Percentiles rank a stretch among this genome's conserved stretches.
These are phyloP conservation scores for Neonothopanus nambi DNA, from an alignment of 1,284 basidiomycete species.

Conservation along the genomic window DNA sequence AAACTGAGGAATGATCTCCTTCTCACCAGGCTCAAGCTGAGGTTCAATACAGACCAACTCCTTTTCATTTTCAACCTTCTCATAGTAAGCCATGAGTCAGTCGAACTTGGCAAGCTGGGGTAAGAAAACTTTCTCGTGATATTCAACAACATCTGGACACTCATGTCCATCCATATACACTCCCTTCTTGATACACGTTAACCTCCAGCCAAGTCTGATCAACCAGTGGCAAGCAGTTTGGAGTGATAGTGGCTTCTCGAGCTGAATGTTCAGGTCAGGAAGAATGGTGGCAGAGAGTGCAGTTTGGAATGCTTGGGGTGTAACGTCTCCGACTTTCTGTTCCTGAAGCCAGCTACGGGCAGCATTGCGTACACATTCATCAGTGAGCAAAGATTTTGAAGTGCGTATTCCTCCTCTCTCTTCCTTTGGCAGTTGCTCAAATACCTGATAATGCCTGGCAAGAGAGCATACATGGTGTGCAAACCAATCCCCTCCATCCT, in stretches of 20 bases:
- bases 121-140: constrained; percentile 31
- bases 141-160: constrained; percentile 33
- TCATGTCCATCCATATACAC: constrained; percentile 42
- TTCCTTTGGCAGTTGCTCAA: constrained; percentile 34
- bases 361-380: constrained; percentile 27
- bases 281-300: constrained; percentile 30
- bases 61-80: constrained; percentile 12
- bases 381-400: constrained; percentile 23
- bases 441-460: constrained; percentile 37
- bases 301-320: constrained; percentile 24
- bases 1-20: constrained; percentile 29
- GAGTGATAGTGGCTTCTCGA: constrained; percentile 20
- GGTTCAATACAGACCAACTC: constrained; percentile 21
- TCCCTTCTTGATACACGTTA: constrained; percentile 28
- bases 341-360: constrained; percentile 24
- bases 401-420: constrained; percentile 27
- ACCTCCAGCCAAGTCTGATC: constrained; percentile 27
- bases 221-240: constrained; percentile 33
- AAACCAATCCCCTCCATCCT: constrained; percentile 28
- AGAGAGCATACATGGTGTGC: constrained; percentile 29
- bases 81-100: constrained; percentile 25
- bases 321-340: constrained; percentile 28
- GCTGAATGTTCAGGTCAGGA: constrained; percentile 26
- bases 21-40: constrained; percentile 27
- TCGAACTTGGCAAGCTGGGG: constrained; percentile 29